Evolutionary conservation across 2,329 filamentous ascomycete species (phyloP), one percentile per base, ranked within the genome.

Genomic region (Talaromyces verruculosus): DNA sequence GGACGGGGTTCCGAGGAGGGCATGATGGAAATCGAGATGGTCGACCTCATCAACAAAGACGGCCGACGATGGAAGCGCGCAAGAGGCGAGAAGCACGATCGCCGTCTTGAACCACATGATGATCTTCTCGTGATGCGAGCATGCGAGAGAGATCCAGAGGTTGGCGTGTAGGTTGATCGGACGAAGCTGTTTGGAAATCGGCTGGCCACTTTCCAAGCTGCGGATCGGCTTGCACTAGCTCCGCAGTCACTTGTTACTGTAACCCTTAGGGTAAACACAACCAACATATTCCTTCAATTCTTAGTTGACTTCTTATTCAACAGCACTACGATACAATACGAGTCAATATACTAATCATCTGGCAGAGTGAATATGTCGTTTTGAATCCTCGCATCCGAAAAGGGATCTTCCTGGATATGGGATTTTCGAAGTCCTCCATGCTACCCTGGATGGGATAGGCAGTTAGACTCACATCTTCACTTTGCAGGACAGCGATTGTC

Each of bases 31-130:
- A 80, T 99, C 95, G 77, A 96, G 87, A 72, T 92, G 86, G 81
- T 89, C 93, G 71, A 96, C 93, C 79, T 99, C 94, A 76, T 99
- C 95, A 71, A 87, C 84, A 81, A 93, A 97, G 67, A 98, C 88
- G 70, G 93, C 91, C 74, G 80, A 76, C 61, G 86, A 72, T 81
- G 75, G 83, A 74, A 72, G 83, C 76, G 71, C 82, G 81, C 72
- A 88, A 61, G 74, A 78, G 69, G 78, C 75, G 71, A 78, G 72
- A 70, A 77, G 67, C 45, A 79, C 69, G 61, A 77, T 71, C 65
- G 77, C 76, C 73, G 74, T 76, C 72, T 77, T 74, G 69, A 80
- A 75, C 76, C 78, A 72, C 78, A 80, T 80, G 71, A 71, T 72
- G 67, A 72, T 70, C 59, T 68, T 37, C 65, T 69, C 66, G 71